Conservation (phyloP, 805 yeast genomes). For the Candida caryicola region DNA sequence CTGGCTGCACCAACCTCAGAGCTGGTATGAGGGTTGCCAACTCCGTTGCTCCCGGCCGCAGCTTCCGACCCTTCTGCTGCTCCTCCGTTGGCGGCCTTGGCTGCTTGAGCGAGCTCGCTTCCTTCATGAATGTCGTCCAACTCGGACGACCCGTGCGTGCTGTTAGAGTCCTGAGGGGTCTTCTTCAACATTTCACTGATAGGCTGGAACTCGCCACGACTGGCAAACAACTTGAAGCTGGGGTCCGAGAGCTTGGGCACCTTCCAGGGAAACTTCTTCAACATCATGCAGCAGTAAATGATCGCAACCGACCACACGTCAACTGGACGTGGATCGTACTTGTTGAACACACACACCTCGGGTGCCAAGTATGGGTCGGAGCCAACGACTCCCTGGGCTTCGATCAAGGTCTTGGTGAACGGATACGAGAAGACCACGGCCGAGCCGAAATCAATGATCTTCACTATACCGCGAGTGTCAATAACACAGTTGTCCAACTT, state of each 20-base stretch:
- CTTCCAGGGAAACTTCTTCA: slow-evolving; percentile 93
- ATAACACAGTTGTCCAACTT: slow-evolving; percentile 92
- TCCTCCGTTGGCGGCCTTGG: too few species aligned
- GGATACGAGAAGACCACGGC: slow-evolving; percentile 92
- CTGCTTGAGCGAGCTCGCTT: too few species aligned
- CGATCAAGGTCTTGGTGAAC: slow-evolving; percentile 65
- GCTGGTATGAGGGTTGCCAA: slow-evolving; percentile 55
- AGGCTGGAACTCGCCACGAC: slow-evolving; percentile 62
- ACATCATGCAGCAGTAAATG: slow-evolving; percentile 86
- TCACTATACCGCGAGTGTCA: slow-evolving; percentile 76
- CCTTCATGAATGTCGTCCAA: slow-evolving; percentile 12
- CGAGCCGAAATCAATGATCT: slow-evolving; percentile 89
- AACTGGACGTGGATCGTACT: slow-evolving; percentile 89
- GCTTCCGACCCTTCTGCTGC: slow-evolving; percentile 10
- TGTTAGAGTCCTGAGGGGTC: slow-evolving; percentile 40
- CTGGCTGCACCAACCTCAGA: slow-evolving; percentile 69
- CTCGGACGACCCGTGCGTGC: slow-evolving; percentile 9
- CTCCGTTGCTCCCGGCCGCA: slow-evolving; percentile 1
- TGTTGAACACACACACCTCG: slow-evolving; percentile 78
- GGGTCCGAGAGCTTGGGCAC: slow-evolving; percentile 80
- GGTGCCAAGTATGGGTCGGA: slow-evolving; percentile 91
- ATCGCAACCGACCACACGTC: slow-evolving; percentile 94
- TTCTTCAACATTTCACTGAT: slow-evolving; percentile 58
- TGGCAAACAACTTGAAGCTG: slow-evolving; percentile 78
- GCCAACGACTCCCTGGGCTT: slow-evolving; percentile 82